These are phyloP conservation scores for Elsinoe fawcettii DNA, from an alignment of 2,329 filamentous ascomycete species.

Conservation along the genomic window DNA sequence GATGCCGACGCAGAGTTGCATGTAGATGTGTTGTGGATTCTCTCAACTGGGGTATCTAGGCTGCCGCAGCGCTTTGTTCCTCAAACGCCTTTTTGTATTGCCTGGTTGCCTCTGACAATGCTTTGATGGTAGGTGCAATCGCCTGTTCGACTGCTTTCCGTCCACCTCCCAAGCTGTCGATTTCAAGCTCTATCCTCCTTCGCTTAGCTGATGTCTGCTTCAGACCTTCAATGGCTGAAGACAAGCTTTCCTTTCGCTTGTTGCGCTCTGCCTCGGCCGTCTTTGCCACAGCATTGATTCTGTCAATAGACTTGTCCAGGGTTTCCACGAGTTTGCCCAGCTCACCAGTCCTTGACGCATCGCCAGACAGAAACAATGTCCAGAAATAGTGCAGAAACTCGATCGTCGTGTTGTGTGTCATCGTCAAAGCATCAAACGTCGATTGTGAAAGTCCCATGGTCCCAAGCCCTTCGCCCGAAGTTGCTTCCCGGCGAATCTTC, in stretches of 20 bases:
- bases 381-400: constrained; percentile 99
- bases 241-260: constrained; percentile 57
- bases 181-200: constrained; percentile 53
- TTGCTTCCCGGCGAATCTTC: constrained; percentile 37
- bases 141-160: constrained; percentile 66
- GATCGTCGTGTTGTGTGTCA: constrained; percentile 84
- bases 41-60: constrained; percentile 14
- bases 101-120: constrained; percentile 61
- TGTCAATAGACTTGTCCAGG: constrained; percentile 64
- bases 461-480: constrained; percentile 20
- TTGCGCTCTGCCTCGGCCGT: constrained; percentile 70
- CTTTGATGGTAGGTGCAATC: constrained; percentile 64
- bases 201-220: constrained; percentile 68
- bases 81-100: constrained; percentile 65
- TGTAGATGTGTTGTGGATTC: neutral
- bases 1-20: too few relatives aligned
- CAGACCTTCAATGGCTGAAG: constrained; percentile 62
- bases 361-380: constrained; percentile 82
- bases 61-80: constrained; percentile 38
- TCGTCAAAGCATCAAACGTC: constrained; percentile 55
- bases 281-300: constrained; percentile 71
- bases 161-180: constrained; percentile 64
- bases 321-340: constrained; percentile 76
- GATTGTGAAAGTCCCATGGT: constrained; percentile 31
- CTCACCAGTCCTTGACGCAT: constrained; percentile 67